Evolutionary conservation across 345 rosid species (phyloP), one percentile per base, ranked within the genome.

Genomic region (Bruguiera sexangula): DNA sequence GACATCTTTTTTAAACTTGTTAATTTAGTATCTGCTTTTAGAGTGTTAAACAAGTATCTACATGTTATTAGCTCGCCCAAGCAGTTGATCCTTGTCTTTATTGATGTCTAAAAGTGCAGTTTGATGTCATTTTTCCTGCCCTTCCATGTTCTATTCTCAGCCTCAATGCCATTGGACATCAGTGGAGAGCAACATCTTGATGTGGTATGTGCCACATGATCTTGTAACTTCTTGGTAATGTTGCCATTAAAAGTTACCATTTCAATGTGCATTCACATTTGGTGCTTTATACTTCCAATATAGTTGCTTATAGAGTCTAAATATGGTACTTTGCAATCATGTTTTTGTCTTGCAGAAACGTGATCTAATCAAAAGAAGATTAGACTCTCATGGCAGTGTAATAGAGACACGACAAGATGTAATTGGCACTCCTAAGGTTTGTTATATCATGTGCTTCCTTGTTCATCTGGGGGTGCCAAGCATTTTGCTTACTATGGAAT

Each of bases 131-230:
- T 11, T 95, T 95, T 77, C 99, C 97, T 70, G 96, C 92, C 63
- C 81, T 95, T 65, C 86, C 99, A 10, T 95, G 99, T 79, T 88
- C 99, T 48, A 84, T 95, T 76, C 87, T 92, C 61, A 95, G 97
- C 72, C 82, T 95, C 64, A 96, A 95, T 78, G 96, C 96, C 36
- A 95, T 95, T 95, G 92, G 97, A 95, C 80, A 87, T 88, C 79
- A 92, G 97, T 68, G 97, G 97, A 67, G 96, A 88, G 82, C 91
- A 90, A 53, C 97, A 92, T 82, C 95, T 95, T 77, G 99, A 95
- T 73, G 92, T 95, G 75, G 99, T 92, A 83, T 71, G 88, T 82
- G 58, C 69, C 52, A 9, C 50, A 18, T 51, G 29, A 65, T 60
- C 10, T 65, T 57, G 60, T 51, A 27, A 8, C 43, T 58, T 73